Conservation (phyloP, 2,329 filamentous ascomycete species). For the Hypoxylon sp. region DNA sequence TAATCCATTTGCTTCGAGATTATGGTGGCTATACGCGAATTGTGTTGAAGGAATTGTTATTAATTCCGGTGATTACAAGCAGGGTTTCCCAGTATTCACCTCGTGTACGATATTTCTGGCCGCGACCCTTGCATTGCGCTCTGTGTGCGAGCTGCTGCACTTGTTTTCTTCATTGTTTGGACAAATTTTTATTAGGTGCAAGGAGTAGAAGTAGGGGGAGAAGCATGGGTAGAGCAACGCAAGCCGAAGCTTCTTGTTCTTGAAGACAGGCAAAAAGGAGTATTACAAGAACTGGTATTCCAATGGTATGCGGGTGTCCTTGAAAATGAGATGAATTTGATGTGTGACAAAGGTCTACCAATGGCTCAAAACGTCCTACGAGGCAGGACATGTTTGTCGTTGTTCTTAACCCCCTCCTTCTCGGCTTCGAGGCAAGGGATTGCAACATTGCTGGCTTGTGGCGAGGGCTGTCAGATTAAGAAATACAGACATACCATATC, state of each 20-base stretch:
- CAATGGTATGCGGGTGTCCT: not conserved
- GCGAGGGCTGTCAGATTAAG: not conserved
- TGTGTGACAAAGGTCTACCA: not conserved
- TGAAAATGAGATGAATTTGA: slow-evolving; percentile 4
- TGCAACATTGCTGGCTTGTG: not conserved
- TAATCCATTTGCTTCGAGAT: slow-evolving; percentile 28
- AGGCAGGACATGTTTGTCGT: not conserved
- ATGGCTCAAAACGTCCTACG: not conserved
- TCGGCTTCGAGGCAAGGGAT: not conserved
- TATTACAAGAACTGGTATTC: slow-evolving; percentile 8
- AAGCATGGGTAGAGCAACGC: slow-evolving; percentile 20
- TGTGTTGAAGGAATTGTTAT: slow-evolving; percentile 20
- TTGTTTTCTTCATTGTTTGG: slow-evolving; percentile 20
- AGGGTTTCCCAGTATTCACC: slow-evolving; percentile 30
- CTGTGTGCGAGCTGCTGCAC: slow-evolving; percentile 8
- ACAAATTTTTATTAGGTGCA: slow-evolving; percentile 40
- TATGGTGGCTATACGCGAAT: slow-evolving; percentile 13
- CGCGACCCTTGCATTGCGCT: slow-evolving; percentile 3
- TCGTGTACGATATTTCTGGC: slow-evolving; percentile 39
- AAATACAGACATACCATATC: not conserved
- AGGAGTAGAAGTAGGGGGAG: slow-evolving; percentile 42
- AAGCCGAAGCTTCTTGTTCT: slow-evolving; percentile 17
- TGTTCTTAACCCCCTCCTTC: not conserved
- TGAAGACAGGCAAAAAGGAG: slow-evolving; percentile 24
- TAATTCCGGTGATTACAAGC: slow-evolving; percentile 28